Evolutionary conservation across 2,329 filamentous ascomycete species (phyloP).

Genomic region (Capronia coronata): DNA sequence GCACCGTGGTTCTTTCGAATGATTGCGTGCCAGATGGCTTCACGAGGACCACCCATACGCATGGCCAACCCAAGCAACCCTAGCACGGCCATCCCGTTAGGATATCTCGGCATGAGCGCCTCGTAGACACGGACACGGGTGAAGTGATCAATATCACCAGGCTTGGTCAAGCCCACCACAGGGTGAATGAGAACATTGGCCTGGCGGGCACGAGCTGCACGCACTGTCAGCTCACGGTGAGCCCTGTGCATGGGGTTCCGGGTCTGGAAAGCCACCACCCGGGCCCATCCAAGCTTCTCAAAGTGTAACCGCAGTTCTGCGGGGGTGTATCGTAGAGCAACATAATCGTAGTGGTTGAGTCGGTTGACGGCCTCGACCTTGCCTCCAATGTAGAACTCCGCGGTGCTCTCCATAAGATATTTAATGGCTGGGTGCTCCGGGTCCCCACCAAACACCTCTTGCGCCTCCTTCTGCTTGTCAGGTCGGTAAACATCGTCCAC

Average conservation of each 20-base stretch:
- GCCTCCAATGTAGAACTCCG: slow-evolving; percentile 90
- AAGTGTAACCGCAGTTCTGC: slow-evolving; percentile 93
- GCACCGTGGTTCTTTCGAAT: slow-evolving; percentile 99
- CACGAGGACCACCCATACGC: slow-evolving; percentile 97
- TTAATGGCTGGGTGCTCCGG: slow-evolving; percentile 86
- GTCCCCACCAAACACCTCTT: slow-evolving; percentile 89
- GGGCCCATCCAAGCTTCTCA: slow-evolving; percentile 98
- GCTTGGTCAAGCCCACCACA: slow-evolving; percentile 96
- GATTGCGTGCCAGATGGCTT: slow-evolving; percentile 99
- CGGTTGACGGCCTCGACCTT: slow-evolving; percentile 94
- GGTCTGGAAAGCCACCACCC: slow-evolving; percentile 98
- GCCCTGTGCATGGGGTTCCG: slow-evolving; percentile 99
- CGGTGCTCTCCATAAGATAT: slow-evolving; percentile 73
- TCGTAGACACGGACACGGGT: slow-evolving; percentile 98
- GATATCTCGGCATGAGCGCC: slow-evolving; percentile 90
- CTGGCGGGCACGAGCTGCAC: slow-evolving; percentile 88
- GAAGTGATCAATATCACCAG: slow-evolving; percentile 99
- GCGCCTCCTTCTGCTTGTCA: slow-evolving; percentile 88
- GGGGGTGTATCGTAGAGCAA: slow-evolving; percentile 91
- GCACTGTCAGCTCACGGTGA: slow-evolving; percentile 94
- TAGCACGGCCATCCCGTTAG: slow-evolving; percentile 97
- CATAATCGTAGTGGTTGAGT: slow-evolving; percentile 97
- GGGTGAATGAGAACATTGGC: slow-evolving; percentile 99
- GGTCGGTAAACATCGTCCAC: slow-evolving; percentile 93
- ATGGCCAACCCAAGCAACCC: slow-evolving; percentile 93